Conservation (phyloP, 306 rosid species). For the Erythrophleum fordii region DNA sequence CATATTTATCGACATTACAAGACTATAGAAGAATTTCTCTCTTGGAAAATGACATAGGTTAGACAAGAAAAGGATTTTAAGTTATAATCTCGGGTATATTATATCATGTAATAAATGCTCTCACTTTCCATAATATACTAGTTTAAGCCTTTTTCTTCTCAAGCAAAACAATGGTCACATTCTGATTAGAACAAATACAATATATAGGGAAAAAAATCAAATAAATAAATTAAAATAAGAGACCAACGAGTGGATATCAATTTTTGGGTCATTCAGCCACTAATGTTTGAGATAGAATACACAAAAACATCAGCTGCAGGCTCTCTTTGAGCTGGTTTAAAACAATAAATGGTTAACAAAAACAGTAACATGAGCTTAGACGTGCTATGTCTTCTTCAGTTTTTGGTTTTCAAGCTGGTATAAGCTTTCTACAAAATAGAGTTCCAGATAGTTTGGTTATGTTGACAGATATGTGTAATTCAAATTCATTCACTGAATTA, state of each 20-base stretch:
- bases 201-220: background rate
- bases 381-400: background rate
- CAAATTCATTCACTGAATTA: slow-evolving; percentile 3
- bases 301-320: background rate
- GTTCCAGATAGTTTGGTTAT: background rate
- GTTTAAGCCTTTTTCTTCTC: background rate
- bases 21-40: background rate
- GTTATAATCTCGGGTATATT: background rate
- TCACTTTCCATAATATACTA: background rate
- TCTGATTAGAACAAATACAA: background rate
- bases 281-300: background rate
- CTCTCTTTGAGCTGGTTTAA: background rate
- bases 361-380: background rate
- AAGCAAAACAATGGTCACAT: background rate
- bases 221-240: background rate
- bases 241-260: background rate
- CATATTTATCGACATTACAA: background rate
- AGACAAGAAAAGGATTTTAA: background rate
- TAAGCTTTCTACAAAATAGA: too few species aligned
- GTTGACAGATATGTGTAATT: background rate
- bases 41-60: background rate
- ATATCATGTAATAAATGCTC: background rate
- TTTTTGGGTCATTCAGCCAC: background rate
- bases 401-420: background rate
- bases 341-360: background rate